Evolutionary conservation across 768 basidiomycete genomes (phyloP), one percentile per base, ranked within the genome.

Genomic region (Podaxis sp.): DNA sequence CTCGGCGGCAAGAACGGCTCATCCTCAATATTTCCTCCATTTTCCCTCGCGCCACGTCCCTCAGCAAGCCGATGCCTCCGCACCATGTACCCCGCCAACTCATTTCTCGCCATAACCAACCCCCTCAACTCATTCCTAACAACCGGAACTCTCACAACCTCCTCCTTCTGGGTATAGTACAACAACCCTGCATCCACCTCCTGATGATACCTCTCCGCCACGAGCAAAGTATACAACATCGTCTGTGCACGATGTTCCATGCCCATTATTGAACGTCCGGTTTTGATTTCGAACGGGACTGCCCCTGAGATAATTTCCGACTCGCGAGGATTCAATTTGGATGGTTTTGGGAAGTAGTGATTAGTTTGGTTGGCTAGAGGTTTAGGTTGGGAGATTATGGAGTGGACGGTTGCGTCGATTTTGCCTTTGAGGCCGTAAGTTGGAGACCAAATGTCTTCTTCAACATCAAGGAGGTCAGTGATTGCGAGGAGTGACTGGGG

Each of bases 161-260:
- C 88, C 63, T 94, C 92, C 66, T 85, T 88, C 73, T 97, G 95
- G 0, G 96, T 96, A 72, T 99, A 99, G 70, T 93, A 98, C 36
- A 99, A 80, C 50, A 99, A 77, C 13, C 97, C 97, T 6, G 88
- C 85, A 1, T 86, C 82, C 8, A 97, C 86, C 22, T 89, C 83
- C 4, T 85, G 82, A 4, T 88, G 93, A 69, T 98, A 98, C n/a
- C 96, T 85, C 71, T 98, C 96, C 41, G 86, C 85, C 67, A 94
- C 86, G 1, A 99, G 81, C 4, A 98, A 78, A 1, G 94, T 96
- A 72, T 99, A 99, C 3, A 99, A 77, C 89, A 98, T 95, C 1
- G 97, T 99, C 74, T 99, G 97, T 0, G 97, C 97, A 40, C 97
- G 90, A 73, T 98, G 96, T 66, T 96, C 94, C 85, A 95, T 87